A percentile compares a stretch with the other conserved stretches of the same genome.
Evolutionary conservation across 768 basidiomycete species (phyloP).

Genomic region (Tephrocybe sp.): DNA sequence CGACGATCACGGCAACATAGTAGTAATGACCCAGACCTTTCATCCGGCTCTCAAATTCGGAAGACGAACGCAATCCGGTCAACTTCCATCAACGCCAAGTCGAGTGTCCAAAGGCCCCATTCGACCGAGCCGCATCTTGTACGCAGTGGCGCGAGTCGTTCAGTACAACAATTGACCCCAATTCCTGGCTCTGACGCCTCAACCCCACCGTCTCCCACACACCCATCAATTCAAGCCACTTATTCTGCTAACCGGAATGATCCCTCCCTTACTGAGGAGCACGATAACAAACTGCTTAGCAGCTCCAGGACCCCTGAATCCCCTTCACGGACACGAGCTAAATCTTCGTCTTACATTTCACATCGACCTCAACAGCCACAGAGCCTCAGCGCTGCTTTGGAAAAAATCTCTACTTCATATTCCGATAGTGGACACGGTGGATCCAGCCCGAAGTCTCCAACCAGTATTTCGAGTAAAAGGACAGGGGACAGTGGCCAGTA

Average conservation of each 20-base stretch:
- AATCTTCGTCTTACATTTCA: conserved; percentile 55
- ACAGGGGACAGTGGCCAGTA: conserved; percentile 17
- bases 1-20: conserved; percentile 37
- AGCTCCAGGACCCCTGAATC: conserved; percentile 31
- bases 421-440: conserved; percentile 39
- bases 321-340: conserved; percentile 47
- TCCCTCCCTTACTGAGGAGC: conserved; percentile 26
- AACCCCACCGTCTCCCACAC: conserved; percentile 51
- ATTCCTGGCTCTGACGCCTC: conserved; percentile 73
- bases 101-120: conserved; percentile 27
- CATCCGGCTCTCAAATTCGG: conserved; percentile 21
- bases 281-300: conserved; percentile 29
- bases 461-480: conserved; percentile 21
- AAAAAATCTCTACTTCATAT: conserved; percentile 52
- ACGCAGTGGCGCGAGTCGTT: conserved; percentile 27
- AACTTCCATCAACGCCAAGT: conserved; percentile 12
- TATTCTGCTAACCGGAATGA: conserved; percentile 25
- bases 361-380: conserved; percentile 61
- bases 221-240: conserved; percentile 38
- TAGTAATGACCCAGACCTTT: conserved; percentile 29
- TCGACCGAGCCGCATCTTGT: conserved; percentile 27
- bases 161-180: conserved; percentile 51
- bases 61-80: conserved; percentile 33
- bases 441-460: conserved; percentile 25
- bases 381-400: conserved; percentile 70